A percentile compares a stretch with the other conserved stretches of the same genome.
These are phyloP conservation scores for Cytospora schulzeri DNA, from an alignment of 2,329 filamentous ascomycete genomes.

Conservation along the genomic window DNA sequence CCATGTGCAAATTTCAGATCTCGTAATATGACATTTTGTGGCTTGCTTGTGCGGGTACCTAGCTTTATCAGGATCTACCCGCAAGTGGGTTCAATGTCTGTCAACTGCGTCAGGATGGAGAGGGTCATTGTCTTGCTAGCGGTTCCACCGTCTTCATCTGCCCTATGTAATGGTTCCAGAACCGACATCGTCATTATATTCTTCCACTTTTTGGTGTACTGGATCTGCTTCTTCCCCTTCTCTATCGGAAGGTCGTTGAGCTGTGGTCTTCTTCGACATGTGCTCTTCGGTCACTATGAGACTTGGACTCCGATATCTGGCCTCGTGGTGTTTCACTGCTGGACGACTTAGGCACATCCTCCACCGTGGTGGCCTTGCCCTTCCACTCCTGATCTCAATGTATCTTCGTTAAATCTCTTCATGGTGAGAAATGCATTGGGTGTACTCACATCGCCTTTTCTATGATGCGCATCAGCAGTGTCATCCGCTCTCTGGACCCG, in stretches of 20 bases:
- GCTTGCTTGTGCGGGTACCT: background rate
- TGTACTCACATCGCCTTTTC: background rate
- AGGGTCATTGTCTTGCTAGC: background rate
- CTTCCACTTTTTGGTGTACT: background rate
- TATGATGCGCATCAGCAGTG: background rate
- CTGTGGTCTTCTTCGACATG: background rate
- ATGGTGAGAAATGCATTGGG: background rate
- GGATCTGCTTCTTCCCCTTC: background rate
- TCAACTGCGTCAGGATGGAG: background rate
- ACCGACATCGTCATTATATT: background rate
- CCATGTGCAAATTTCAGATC: background rate
- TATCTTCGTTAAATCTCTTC: background rate
- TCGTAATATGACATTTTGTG: background rate
- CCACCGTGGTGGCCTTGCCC: background rate
- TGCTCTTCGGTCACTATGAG: background rate
- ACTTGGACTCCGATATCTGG: background rate
- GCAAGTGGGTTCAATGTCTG: background rate
- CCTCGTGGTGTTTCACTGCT: background rate
- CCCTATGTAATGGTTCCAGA: background rate
- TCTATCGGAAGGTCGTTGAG: background rate
- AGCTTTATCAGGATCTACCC: background rate
- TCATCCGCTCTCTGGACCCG: background rate
- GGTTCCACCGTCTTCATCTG: background rate
- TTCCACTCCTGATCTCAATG: background rate
- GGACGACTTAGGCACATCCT: background rate